Evolutionary conservation across 306 rosid genomes (phyloP).

Genomic region (Dalbergia oliveri): DNA sequence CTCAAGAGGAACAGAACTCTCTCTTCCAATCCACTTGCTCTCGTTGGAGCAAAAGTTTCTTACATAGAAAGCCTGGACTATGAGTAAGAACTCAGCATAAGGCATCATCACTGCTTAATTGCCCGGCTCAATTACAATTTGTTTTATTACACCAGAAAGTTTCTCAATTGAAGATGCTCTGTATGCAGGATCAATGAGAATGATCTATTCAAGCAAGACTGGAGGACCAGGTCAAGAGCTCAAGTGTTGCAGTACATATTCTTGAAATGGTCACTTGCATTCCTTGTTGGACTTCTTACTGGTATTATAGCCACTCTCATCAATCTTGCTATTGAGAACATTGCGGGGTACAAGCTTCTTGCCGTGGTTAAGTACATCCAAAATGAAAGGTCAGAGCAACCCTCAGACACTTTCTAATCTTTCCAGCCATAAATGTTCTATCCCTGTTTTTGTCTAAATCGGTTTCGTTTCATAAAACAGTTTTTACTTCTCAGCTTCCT

Average conservation of each 20-base stretch:
- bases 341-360: slow-evolving; percentile 89
- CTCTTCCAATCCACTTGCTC: slow-evolving; percentile 78
- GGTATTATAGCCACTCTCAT: slow-evolving; percentile 85
- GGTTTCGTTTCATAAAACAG: no score
- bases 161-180: slow-evolving; percentile 21
- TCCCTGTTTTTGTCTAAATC: no score
- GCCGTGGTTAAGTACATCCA: slow-evolving; percentile 59
- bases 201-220: slow-evolving; percentile 86
- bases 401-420: not conserved
- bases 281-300: slow-evolving; percentile 85
- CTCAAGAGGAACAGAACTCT: slow-evolving; percentile 77
- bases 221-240: slow-evolving; percentile 85
- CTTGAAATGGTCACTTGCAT: slow-evolving; percentile 80
- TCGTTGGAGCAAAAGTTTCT: slow-evolving; percentile 83
- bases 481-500: no score
- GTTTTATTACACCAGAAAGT: not conserved
- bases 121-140: not conserved
- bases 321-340: slow-evolving; percentile 87
- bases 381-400: slow-evolving; percentile 58
- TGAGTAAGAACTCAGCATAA: slow-evolving; percentile 59
- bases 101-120: slow-evolving; percentile 6
- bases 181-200: slow-evolving; percentile 91
- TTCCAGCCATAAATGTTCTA: no score
- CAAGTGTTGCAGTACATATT: slow-evolving; percentile 81
- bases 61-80: slow-evolving; percentile 88